Evolutionary conservation across 169 alveolate genomes (phyloP).

Genomic region (Amoebophrya sp.): DNA sequence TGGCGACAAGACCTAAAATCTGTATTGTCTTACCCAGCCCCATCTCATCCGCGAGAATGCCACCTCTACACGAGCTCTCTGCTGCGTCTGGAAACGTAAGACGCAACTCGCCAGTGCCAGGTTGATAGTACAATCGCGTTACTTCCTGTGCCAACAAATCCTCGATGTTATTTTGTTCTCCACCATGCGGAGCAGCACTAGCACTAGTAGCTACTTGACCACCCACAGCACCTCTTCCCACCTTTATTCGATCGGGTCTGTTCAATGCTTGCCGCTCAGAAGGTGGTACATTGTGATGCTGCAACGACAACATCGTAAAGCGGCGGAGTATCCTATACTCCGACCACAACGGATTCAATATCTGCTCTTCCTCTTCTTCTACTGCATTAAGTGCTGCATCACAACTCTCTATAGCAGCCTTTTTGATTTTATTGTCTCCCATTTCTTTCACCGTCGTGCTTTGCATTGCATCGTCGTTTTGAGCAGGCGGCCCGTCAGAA

Average conservation of each 20-base stretch:
- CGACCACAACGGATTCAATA: conserved; percentile 13
- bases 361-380: too few relatives aligned
- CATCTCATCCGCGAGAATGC: conserved; percentile 84
- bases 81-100: neutral
- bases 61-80: conserved; percentile 39
- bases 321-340: neutral
- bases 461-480: neutral
- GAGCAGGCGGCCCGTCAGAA: neutral
- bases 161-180: neutral
- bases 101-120: conserved; percentile 3
- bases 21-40: conserved; percentile 82
- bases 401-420: too few relatives aligned
- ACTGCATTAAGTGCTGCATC: too few relatives aligned
- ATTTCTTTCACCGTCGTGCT: neutral
- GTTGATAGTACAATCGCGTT: neutral
- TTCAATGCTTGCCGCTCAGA: neutral
- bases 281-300: neutral
- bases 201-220: neutral
- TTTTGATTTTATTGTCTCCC: too few relatives aligned
- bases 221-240: too few relatives aligned
- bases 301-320: neutral
- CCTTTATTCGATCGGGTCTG: too few relatives aligned
- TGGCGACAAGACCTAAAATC: conserved; percentile 4
- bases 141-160: neutral
- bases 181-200: neutral